These are phyloP conservation scores for Didymella sp. DNA, from an alignment of 2,329 filamentous ascomycete genomes.

Conservation along the genomic window DNA sequence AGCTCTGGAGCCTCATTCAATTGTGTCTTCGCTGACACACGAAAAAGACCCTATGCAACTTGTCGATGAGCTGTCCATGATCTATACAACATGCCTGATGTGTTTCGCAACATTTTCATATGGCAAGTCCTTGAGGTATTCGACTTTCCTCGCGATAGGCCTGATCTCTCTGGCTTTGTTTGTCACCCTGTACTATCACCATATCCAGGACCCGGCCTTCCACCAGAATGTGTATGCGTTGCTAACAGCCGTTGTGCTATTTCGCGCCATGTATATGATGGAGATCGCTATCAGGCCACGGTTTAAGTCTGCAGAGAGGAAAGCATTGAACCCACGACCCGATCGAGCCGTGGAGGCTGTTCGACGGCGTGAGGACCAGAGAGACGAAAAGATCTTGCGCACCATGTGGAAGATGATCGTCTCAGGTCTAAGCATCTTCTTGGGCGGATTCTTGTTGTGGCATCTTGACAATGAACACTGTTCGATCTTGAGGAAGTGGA, in stretches of 20 bases:
- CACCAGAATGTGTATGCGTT: constrained; percentile 81
- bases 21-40: constrained; percentile 55
- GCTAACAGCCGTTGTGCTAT: constrained; percentile 72
- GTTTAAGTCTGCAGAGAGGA: constrained; percentile 54
- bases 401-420: constrained; percentile 80
- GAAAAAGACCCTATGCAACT: constrained; percentile 72
- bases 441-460: constrained; percentile 80
- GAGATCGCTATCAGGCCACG: constrained; percentile 68
- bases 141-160: constrained; percentile 62
- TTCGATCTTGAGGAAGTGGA: constrained; percentile 67
- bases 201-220: constrained; percentile 81
- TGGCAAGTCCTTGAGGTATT: constrained; percentile 61
- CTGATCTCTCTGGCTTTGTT: constrained; percentile 63
- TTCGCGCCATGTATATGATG: constrained; percentile 80
- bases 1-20: constrained; percentile 26
- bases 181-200: constrained; percentile 82
- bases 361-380: constrained; percentile 59
- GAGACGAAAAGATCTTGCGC: constrained; percentile 65
- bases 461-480: constrained; percentile 81
- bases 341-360: constrained; percentile 41
- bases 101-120: constrained; percentile 78
- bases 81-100: constrained; percentile 74
- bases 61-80: constrained; percentile 74
- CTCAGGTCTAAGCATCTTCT: constrained; percentile 72
- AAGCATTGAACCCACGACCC: constrained; percentile 34